Conservation (phyloP, 352 stramenopile genomes). For the Globisporangium cystogenes region DNA sequence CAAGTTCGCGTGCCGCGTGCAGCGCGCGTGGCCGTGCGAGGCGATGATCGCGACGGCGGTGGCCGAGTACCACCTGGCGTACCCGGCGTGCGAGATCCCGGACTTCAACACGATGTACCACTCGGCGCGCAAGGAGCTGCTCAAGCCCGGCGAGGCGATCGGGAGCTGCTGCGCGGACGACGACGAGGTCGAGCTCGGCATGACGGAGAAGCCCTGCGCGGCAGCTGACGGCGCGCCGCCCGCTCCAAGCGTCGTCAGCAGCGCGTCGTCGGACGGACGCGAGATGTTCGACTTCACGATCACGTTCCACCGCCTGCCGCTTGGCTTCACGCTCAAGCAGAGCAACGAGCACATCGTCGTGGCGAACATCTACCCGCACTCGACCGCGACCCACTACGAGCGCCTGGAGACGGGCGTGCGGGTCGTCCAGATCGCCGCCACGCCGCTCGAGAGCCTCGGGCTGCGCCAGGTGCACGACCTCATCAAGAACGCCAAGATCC, state of each 20-base stretch:
- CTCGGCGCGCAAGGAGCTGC: constrained; percentile 39
- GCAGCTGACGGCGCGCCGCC: background rate
- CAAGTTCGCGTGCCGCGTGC: constrained; percentile 49
- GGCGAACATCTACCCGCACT: constrained; percentile 81
- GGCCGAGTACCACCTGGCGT: constrained; percentile 55
- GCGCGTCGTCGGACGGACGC: constrained; percentile 15
- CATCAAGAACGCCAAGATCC: constrained; percentile 71
- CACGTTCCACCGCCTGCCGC: constrained; percentile 78
- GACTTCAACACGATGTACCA: constrained; percentile 78
- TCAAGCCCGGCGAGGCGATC: constrained; percentile 46
- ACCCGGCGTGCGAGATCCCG: constrained; percentile 59
- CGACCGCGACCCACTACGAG: constrained; percentile 65
- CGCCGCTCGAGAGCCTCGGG: constrained; percentile 45
- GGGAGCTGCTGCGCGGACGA: constrained; percentile 37
- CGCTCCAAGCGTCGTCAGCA: constrained; percentile 21
- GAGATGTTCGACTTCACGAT: constrained; percentile 64
- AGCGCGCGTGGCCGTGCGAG: constrained; percentile 60
- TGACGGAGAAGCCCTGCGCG: constrained; percentile 24
- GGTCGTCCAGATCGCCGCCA: constrained; percentile 69
- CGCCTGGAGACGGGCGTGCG: constrained; percentile 61
- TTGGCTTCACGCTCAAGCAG: constrained; percentile 85
- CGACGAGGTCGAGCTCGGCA: constrained; percentile 63
- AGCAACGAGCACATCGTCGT: constrained; percentile 71
- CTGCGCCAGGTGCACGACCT: constrained; percentile 82
- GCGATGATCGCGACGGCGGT: constrained; percentile 53